phyloP scores from a whole-genome alignment of 192 early-diverging fungal genomes.

The Umbelopsis vinacea region DNA sequence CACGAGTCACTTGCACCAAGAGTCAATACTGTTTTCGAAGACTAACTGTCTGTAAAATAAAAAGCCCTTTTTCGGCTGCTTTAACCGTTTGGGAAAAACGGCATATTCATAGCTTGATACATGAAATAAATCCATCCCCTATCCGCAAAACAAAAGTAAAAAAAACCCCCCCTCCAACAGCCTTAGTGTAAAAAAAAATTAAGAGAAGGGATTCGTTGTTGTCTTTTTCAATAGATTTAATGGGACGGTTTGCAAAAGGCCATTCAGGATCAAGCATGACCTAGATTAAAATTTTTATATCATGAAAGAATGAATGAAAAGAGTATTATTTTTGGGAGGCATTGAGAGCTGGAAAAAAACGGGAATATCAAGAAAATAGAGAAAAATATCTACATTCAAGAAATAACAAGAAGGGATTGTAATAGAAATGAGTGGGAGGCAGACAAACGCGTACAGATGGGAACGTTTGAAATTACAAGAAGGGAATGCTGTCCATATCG shows the following conservation, averaged over 20 bases:
- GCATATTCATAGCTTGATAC: background rate
- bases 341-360: background rate
- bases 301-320: background rate
- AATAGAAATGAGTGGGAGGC: background rate
- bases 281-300: background rate
- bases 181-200: too few relatives aligned
- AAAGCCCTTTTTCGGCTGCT: background rate
- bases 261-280: too few relatives aligned
- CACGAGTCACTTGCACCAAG: constrained; percentile 18
- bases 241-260: too few relatives aligned
- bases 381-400: constrained; percentile 9
- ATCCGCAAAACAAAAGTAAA: too few relatives aligned
- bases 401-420: background rate
- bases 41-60: background rate
- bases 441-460: background rate
- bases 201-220: too few relatives aligned
- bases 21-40: constrained; percentile 15
- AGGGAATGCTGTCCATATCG: constrained; percentile 18
- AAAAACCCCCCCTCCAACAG: too few relatives aligned
- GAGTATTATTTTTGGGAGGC: background rate
- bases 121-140: too few relatives aligned
- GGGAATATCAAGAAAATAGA: background rate
- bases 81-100: background rate
- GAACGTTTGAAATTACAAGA: background rate
- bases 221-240: too few relatives aligned